phyloP scores from a whole-genome alignment of 2,329 filamentous ascomycete species.

The Xylaria polymorpha region DNA sequence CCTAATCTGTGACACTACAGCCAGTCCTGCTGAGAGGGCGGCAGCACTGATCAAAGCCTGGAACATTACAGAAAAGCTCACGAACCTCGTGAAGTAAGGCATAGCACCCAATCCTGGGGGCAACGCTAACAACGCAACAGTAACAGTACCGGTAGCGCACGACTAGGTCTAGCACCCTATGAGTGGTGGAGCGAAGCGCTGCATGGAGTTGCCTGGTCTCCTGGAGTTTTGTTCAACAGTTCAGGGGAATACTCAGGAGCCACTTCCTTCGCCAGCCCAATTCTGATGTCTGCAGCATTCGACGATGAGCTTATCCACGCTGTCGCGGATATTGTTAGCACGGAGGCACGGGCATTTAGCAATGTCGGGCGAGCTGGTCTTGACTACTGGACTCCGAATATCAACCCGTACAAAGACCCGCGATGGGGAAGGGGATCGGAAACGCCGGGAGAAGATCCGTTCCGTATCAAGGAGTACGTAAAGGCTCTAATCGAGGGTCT shows the following conservation, averaged over 20 bases:
- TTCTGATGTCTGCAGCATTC: conserved; percentile 50
- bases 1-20: conserved; percentile 49
- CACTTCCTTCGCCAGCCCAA: conserved; percentile 51
- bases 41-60: conserved; percentile 49
- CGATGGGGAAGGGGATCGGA: conserved; percentile 48
- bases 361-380: conserved; percentile 48
- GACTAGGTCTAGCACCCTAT: conserved; percentile 68
- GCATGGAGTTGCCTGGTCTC: conserved; percentile 68
- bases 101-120: neutral
- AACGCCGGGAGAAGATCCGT: conserved; percentile 50
- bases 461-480: conserved; percentile 63
- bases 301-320: conserved; percentile 49
- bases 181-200: conserved; percentile 72
- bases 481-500: conserved; percentile 65
- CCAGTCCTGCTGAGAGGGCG: conserved; percentile 47
- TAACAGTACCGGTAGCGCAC: conserved; percentile 59
- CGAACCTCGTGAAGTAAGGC: conserved; percentile 50
- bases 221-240: conserved; percentile 53
- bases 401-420: conserved; percentile 47
- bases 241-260: conserved; percentile 47
- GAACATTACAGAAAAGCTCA: conserved; percentile 51
- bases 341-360: conserved; percentile 50
- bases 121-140: conserved; percentile 42
- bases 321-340: conserved; percentile 47
- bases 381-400: conserved; percentile 48